Base-by-base conservation (phyloP, 2,329 filamentous ascomycete species). In the Trematosphaeria pertusa region DNA sequence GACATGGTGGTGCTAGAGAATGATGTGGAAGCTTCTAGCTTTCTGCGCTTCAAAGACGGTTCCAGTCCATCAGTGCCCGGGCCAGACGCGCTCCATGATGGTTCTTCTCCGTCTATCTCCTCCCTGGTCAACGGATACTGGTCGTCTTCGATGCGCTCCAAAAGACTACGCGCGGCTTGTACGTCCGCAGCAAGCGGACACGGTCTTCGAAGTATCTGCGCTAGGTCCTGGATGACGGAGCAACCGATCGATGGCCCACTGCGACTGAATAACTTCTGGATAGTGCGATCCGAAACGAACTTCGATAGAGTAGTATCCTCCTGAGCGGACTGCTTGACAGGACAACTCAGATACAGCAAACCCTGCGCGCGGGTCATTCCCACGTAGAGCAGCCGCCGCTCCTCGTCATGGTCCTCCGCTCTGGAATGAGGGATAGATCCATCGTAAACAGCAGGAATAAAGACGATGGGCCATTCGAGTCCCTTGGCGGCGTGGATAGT, bases 401-500 rank as follows among this genome's bases (percentile, higher is more conserved):
- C 93, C 71, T 99, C 93, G 46, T 93, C 87, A 3, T 81, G 79
- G 65, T 97, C 90, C 35, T 97, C 92, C 1, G 91, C 83, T 58
- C 92, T 82, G 2, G 87, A 87, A 69, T 97, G 93, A 4, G 93
- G 93, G 48, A 97, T 95, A 2, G 88, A 93, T 1, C 93, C 94
- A 36, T 91, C 85, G 65, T 96, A 96, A 19, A 91, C 87, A 1
- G 89, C 89, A 5, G 94, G 92, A 12, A 97, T 86, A 69, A 97
- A 97, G 1, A 97, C 91, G 1, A 96, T 81, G 0, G 93, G 93
- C 94, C 94, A 99, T 70, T 99, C 93, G 1, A 99, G 79, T 3
- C 93, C 93, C 71, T 99, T 99, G 2, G 93, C 91, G 0, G 92
- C 91, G 67, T 99, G 93, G 9, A 99, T 97, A 0, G 93, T 99